Evolutionary conservation across 345 rosid genomes (phyloP).

Genomic region (Psidium friedrichsthalianum): DNA sequence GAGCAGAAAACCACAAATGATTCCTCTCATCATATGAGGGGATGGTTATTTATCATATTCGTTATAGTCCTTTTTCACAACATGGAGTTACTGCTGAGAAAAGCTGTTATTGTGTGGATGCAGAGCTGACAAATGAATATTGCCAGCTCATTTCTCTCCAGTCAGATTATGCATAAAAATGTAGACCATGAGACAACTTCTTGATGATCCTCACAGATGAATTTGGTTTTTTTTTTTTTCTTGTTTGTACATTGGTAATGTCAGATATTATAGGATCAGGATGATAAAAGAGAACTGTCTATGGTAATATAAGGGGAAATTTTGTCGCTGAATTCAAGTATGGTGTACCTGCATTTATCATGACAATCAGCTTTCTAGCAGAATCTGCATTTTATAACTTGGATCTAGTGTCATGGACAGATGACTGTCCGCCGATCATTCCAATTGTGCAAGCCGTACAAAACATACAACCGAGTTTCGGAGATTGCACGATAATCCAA

Average conservation of each 20-base stretch:
- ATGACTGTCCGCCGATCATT: constrained; percentile 97
- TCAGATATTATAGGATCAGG: neutral
- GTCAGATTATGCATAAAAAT: neutral
- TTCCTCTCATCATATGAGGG: too few species aligned
- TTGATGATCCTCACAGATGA: neutral
- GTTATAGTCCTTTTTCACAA: too few species aligned
- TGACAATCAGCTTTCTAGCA: neutral
- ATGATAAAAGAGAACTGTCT: neutral
- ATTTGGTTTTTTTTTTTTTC: neutral
- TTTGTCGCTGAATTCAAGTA: neutral
- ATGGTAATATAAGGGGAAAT: neutral
- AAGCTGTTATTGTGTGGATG: too few species aligned
- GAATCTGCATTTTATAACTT: neutral
- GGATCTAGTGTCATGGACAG: constrained; percentile 25
- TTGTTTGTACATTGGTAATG: neutral
- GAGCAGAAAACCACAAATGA: too few species aligned
- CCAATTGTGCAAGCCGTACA: constrained; percentile 96
- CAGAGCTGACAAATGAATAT: neutral
- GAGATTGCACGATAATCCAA: constrained; percentile 83
- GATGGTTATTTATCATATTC: too few species aligned
- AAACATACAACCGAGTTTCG: constrained; percentile 86
- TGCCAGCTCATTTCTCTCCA: neutral
- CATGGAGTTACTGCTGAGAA: too few species aligned
- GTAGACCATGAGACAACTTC: neutral
- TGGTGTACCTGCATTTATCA: neutral